Evolutionary conservation across 441 rosid species (phyloP), one percentile per base, ranked within the genome.

Genomic region (Populus hybrid): DNA sequence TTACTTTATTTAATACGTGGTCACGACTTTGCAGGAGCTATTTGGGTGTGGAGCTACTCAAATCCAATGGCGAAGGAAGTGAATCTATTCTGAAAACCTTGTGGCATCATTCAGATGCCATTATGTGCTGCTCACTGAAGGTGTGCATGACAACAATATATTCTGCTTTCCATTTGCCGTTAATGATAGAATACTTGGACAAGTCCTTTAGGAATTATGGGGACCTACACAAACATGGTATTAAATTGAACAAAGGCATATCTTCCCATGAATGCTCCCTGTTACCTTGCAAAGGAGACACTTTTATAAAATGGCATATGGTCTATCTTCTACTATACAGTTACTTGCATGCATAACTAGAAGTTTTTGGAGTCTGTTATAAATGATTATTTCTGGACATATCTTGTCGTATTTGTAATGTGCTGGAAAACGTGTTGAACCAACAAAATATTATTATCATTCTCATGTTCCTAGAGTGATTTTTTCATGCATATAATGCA

Each of bases 61-160:
- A 94, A 85, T 82, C 87, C 6, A 79, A 73, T 76, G 57, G 80
- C 23, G 95, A 91, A 85, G 93, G 95, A 80, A 84, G 87, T 67
- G 98, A 95, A 71, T 83, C 91, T 16, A 71, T 88, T 72, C 97
- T 95, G 69, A 95, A 95, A 85, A 84, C 87, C 70, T 88, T 95
- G 77, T 95, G 99, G 99, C 94, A 93, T 86, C 95, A 94, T 66
- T 91, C 97, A 0, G 99, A 96, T 82, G 99, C 99, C 69, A 89
- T 96, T 69, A 86, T 96, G 90, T 96, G 99, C 89, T 95, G 98
- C 90, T 91, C 98, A 66, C 82, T 95, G 77, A 95, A 95, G 98
- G 98, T 93, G 80, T 34, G 57, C 11, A 28, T 50, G n/a, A 24
- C 21, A 23, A 64, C 18, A 67, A 24, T 63, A 36, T 11, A 69